Percentiles rank a stretch among this genome's conserved stretches.
Conservation (phyloP, 2,329 filamentous ascomycete species). For the Lomentospora prolificans region DNA sequence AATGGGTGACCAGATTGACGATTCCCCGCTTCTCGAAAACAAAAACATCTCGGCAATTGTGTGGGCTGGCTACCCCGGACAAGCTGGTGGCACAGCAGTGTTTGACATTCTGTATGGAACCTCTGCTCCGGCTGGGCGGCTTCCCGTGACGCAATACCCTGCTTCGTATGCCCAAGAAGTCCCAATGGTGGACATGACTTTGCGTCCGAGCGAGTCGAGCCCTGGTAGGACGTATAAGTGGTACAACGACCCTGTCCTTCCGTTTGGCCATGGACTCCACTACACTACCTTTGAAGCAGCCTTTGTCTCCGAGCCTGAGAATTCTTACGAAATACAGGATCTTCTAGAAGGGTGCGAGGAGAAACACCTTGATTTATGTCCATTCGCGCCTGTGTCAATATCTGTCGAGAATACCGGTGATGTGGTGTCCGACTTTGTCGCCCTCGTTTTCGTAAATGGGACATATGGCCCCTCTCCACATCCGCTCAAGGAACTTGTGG, state of each 20-base stretch:
- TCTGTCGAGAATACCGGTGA: slow-evolving; percentile 37
- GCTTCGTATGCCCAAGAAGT: slow-evolving; percentile 37
- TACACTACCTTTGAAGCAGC: slow-evolving; percentile 41
- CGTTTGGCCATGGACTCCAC: slow-evolving; percentile 47
- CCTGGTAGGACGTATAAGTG: slow-evolving; percentile 50
- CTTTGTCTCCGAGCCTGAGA: slow-evolving; percentile 4
- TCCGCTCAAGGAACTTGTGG: slow-evolving; percentile 41
- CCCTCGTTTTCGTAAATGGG: slow-evolving; percentile 38
- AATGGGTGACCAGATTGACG: slow-evolving; percentile 44
- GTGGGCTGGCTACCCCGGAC: slow-evolving; percentile 51
- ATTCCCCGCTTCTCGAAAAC: slow-evolving; percentile 35
- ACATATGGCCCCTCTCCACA: slow-evolving; percentile 36
- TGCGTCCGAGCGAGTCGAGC: slow-evolving; percentile 34
- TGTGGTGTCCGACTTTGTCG: slow-evolving; percentile 39
- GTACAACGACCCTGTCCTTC: slow-evolving; percentile 40
- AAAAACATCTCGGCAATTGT: slow-evolving; percentile 39
- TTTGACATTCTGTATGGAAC: slow-evolving; percentile 43
- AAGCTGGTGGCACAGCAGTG: slow-evolving; percentile 46
- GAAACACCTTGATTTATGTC: slow-evolving; percentile 28
- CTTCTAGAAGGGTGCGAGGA: slow-evolving; percentile 25
- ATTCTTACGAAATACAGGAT: slow-evolving; percentile 20
- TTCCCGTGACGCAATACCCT: slow-evolving; percentile 48
- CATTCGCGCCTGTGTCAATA: slow-evolving; percentile 24
- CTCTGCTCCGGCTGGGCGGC: slow-evolving; percentile 38
- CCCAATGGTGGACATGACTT: slow-evolving; percentile 44